Evolutionary conservation across 805 yeast genomes (phyloP), one percentile per base, ranked within the genome.

Genomic region (Saccharomycopsis fibuligera): DNA sequence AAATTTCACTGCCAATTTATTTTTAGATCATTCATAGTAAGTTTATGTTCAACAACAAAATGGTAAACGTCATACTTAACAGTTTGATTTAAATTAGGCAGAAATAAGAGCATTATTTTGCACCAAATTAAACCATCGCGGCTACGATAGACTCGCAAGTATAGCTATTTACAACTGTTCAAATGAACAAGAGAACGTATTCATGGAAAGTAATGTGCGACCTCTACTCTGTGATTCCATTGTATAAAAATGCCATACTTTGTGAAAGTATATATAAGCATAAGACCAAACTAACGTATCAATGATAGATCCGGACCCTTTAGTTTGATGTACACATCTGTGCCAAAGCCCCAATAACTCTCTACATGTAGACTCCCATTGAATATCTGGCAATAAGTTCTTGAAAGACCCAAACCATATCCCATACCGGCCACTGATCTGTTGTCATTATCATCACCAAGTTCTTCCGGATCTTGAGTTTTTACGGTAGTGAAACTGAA

Each of bases 381-480:
- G 61, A 85, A 83, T 60, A 83, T 73, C 58, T 80, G 85, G 27
- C 83, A 79, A 58, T 85, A 85, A 0, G 87, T 83, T 57, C 78
- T 69, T 52, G 90, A 85, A 54, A 91, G 68, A 5, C 98, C 98
- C 48, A 91, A 65, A 0, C 99, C 99, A 61, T 88, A 91, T 0
- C 98, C 98, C 86, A 93, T 85, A 0, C 99, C 99, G 0, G 97
- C 96, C 31, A 91, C 55, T 4, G 53, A 49, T 14, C 50, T 79
- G 6, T 75, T 69, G 14, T 39, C 76, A 21, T 74, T 73, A 40
- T 72, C 70, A 1, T 86, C 83, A n/a, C n/a, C n/a, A n/a, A n/a
- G n/a, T n/a, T n/a, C n/a, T n/a, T n/a, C n/a, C n/a, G n/a, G n/a
- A 1, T 83, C 83, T 22, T 74, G 72, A 1, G 89, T 90, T 42